Percentiles rank a stretch among this genome's conserved stretches.
Conservation (phyloP, 2,329 filamentous ascomycete genomes). For the Nemania bipapillata region DNA sequence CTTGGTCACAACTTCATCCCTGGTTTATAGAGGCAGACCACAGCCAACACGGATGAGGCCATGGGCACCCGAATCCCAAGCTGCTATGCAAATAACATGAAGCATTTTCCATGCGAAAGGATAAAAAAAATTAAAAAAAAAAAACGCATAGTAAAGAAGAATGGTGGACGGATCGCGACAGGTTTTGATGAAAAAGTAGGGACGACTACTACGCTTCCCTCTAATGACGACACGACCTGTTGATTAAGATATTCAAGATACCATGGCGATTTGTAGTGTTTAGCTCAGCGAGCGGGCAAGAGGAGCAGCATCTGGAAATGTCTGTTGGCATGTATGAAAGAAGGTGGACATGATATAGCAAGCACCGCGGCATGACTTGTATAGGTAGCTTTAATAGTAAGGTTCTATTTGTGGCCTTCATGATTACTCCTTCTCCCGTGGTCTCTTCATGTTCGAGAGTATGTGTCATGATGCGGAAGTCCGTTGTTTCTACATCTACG, state of each 20-base stretch:
- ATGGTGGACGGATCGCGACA: slow-evolving; percentile 23
- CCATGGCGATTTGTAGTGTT: slow-evolving; percentile 24
- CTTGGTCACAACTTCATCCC: slow-evolving; percentile 16
- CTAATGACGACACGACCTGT: slow-evolving; percentile 39
- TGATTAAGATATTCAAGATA: slow-evolving; percentile 36
- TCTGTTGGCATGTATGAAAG: slow-evolving; percentile 24
- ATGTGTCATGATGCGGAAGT: background rate
- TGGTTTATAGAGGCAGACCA: slow-evolving; percentile 41
- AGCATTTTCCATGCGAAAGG: slow-evolving; percentile 8
- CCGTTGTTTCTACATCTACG: background rate
- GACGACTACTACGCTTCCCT: slow-evolving; percentile 20
- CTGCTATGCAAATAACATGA: slow-evolving; percentile 16
- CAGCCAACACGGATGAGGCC: slow-evolving; percentile 26
- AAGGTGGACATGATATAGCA: slow-evolving; percentile 13
- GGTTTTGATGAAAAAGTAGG: slow-evolving; percentile 29
- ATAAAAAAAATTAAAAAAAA: slow-evolving; percentile 1
- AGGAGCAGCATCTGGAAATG: slow-evolving; percentile 28
- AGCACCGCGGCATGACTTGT: slow-evolving; percentile 27
- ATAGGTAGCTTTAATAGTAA: slow-evolving; percentile 37
- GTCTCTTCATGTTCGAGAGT: background rate
- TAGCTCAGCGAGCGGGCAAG: slow-evolving; percentile 3
- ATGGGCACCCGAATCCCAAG: slow-evolving; percentile 16
- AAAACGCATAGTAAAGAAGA: slow-evolving; percentile 10
- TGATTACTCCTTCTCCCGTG: background rate
- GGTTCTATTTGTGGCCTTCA: slow-evolving; percentile 4